Evolutionary conservation across 345 rosid species (phyloP).

Genomic region (Camelina laxa): DNA sequence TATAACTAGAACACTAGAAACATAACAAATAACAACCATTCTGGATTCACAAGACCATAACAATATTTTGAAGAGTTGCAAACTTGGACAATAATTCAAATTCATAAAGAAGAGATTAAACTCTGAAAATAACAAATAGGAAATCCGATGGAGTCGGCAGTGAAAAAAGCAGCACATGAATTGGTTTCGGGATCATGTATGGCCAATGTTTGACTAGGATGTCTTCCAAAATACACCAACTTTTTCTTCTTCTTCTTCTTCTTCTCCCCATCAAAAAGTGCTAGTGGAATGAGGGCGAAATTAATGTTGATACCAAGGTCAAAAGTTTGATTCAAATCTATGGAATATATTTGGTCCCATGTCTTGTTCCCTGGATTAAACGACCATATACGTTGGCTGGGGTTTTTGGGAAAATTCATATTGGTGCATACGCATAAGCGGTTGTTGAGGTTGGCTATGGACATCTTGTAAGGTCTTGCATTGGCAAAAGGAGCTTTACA

Average conservation of each 20-base stretch:
- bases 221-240: background rate
- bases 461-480: background rate
- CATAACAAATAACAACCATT: too few species aligned
- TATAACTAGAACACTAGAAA: too few species aligned
- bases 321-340: background rate
- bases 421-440: constrained; percentile 1
- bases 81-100: too few species aligned
- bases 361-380: constrained; percentile 2
- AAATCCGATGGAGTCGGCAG: background rate
- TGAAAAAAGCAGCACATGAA: background rate
- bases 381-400: background rate
- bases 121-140: constrained; percentile 1
- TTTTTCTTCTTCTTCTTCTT: background rate
- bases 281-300: background rate
- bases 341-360: background rate
- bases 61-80: too few species aligned
- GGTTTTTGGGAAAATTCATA: background rate
- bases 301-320: background rate
- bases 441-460: background rate
- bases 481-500: background rate
- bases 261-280: background rate
- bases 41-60: too few species aligned
- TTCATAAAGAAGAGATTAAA: background rate
- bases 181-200: background rate
- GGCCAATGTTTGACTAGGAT: background rate